Conservation (phyloP, 176 grass and related monocot genomes). For the Lolium multiflorum region DNA sequence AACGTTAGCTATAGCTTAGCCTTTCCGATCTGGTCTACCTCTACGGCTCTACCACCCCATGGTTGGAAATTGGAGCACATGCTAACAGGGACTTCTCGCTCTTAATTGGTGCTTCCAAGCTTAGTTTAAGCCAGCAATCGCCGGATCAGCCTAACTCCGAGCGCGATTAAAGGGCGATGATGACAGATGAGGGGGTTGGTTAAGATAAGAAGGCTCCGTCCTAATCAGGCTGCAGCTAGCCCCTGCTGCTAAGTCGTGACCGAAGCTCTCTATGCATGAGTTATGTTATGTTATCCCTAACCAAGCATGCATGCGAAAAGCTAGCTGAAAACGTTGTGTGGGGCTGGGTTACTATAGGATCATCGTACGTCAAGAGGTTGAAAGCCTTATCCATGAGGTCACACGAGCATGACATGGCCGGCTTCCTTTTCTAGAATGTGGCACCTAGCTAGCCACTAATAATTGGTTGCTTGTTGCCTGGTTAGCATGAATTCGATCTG, state of each 20-base stretch:
- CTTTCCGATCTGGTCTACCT: conserved; percentile 20
- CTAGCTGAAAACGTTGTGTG: not conserved
- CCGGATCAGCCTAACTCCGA: conserved; percentile 15
- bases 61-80: conserved; percentile 37
- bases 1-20: not conserved
- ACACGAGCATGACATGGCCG: not conserved
- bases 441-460: not conserved
- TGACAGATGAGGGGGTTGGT: not conserved
- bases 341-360: conserved; percentile 12
- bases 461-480: conserved; percentile 7
- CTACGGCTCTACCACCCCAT: conserved; percentile 36
- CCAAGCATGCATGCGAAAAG: conserved; percentile 28
- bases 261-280: conserved; percentile 13
- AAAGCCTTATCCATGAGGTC: conserved; percentile 33
- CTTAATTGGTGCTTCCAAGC: not conserved
- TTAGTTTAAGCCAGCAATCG: not conserved
- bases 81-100: conserved; percentile 14
- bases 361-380: conserved; percentile 15
- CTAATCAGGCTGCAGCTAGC: conserved; percentile 33
- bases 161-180: not conserved
- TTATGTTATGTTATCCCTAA: conserved; percentile 51
- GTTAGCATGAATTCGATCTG: not conserved
- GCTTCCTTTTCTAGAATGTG: conserved; percentile 37
- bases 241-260: conserved; percentile 30
- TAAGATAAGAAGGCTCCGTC: conserved; percentile 27